Percentiles rank a stretch among this genome's conserved stretches.
Evolutionary conservation across 768 basidiomycete species (phyloP).

Genomic region (Phylloporus arenicola): DNA sequence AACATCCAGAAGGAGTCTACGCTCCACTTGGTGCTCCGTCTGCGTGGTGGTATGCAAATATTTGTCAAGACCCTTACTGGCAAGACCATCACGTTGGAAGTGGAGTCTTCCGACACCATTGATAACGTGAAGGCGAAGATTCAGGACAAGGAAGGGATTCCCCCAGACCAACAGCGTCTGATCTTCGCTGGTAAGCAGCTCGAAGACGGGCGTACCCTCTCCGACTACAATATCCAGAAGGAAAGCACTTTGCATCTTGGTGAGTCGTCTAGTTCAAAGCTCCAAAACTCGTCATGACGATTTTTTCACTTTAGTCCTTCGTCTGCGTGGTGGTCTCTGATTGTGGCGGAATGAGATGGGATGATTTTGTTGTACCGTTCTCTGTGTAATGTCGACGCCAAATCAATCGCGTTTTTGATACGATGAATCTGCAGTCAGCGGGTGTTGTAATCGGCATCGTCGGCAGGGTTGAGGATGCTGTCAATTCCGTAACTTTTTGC

Average conservation of each 20-base stretch:
- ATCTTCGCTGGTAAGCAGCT: constrained; percentile 79
- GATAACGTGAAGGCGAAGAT: constrained; percentile 76
- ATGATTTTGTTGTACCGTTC: not conserved
- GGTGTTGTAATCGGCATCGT: too few species aligned
- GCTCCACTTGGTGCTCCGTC: constrained; percentile 67
- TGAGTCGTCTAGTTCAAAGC: constrained; percentile 7
- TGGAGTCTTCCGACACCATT: constrained; percentile 71
- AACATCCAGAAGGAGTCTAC: constrained; percentile 84
- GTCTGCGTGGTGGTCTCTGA: constrained; percentile 74
- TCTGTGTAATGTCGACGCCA: constrained; percentile 1
- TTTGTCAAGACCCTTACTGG: constrained; percentile 70
- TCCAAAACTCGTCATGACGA: not conserved
- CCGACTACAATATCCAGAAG: constrained; percentile 75
- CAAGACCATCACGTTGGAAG: constrained; percentile 73
- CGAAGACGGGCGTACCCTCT: constrained; percentile 72
- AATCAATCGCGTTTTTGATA: not conserved
- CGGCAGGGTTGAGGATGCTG: too few species aligned
- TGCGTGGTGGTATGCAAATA: constrained; percentile 69
- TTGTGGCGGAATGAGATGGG: not conserved
- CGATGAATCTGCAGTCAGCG: not conserved
- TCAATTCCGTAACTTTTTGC: too few species aligned
- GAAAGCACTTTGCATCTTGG: constrained; percentile 65
- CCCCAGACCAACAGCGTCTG: constrained; percentile 73
- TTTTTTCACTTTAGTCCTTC: constrained; percentile 43
- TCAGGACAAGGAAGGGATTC: constrained; percentile 78